Evolutionary conservation across 345 rosid genomes (phyloP).

Genomic region (Cardamine occulta): DNA sequence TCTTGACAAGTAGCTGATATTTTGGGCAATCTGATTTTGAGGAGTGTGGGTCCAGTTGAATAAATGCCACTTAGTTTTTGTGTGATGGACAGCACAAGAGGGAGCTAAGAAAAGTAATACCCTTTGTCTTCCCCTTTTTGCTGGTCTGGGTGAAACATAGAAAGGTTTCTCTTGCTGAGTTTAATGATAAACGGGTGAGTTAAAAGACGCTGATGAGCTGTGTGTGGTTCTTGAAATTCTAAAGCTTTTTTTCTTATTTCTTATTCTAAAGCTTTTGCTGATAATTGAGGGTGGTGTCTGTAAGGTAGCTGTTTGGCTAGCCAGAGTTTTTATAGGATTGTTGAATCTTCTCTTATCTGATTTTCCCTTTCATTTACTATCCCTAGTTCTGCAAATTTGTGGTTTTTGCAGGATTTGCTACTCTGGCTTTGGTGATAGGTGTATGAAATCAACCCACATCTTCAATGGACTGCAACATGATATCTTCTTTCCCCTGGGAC

Average conservation of each 20-base stretch:
- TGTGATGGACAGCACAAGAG: conserved; percentile 39
- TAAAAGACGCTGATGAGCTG: neutral
- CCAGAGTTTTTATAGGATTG: neutral
- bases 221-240: conserved; percentile 12
- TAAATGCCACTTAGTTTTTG: conserved; percentile 38
- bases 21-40: conserved; percentile 16
- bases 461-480: conserved; percentile 81
- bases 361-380: conserved; percentile 20
- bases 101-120: conserved; percentile 26
- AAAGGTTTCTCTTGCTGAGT: conserved; percentile 25
- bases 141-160: conserved; percentile 43
- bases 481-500: conserved; percentile 69
- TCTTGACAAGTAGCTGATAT: conserved; percentile 32
- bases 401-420: conserved; percentile 23
- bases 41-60: conserved; percentile 26
- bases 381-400: neutral
- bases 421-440: conserved; percentile 30
- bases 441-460: conserved; percentile 51
- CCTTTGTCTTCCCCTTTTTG: conserved; percentile 30
- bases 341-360: conserved; percentile 4
- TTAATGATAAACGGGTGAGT: conserved; percentile 11
- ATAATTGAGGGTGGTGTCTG: neutral
- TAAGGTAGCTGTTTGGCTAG: conserved; percentile 21
- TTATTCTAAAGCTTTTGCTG: neutral
- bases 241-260: neutral